Percentiles rank a stretch among this genome's conserved stretches.
Evolutionary conservation across 2,329 filamentous ascomycete genomes (phyloP).

Genomic region (Microdochium paspali): DNA sequence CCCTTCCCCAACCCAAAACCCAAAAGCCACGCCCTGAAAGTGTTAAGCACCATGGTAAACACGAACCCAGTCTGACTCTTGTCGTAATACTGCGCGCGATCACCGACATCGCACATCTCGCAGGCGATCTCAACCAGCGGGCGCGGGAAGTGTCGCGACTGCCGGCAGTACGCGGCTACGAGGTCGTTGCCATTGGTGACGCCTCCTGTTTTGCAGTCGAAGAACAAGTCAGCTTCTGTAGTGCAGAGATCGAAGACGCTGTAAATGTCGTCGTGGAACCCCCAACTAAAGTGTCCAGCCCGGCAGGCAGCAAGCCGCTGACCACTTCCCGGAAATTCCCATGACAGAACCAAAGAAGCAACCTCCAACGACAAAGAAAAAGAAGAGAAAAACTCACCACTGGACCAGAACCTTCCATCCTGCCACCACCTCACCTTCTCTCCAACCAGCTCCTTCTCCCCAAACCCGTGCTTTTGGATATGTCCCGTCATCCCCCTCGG

Average conservation of each 20-base stretch:
- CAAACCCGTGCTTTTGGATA: slow-evolving; percentile 26
- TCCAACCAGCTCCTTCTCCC: slow-evolving; percentile 29
- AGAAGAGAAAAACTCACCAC: slow-evolving; percentile 27
- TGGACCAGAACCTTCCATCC: slow-evolving; percentile 45
- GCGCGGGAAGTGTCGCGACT: slow-evolving; percentile 29
- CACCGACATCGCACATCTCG: slow-evolving; percentile 36
- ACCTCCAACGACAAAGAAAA: no score
- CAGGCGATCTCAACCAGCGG: slow-evolving; percentile 33
- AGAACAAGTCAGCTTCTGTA: background rate
- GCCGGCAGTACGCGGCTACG: slow-evolving; percentile 39
- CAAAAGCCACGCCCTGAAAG: slow-evolving; percentile 23
- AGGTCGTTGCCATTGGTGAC: slow-evolving; percentile 48
- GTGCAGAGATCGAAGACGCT: background rate
- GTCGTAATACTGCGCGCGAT: slow-evolving; percentile 33
- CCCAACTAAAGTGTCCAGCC: no score
- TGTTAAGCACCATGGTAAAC: slow-evolving; percentile 24
- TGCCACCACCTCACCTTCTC: slow-evolving; percentile 37
- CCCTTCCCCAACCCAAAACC: background rate
- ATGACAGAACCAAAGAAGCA: no score
- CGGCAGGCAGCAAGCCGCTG: no score
- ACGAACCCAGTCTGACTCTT: slow-evolving; percentile 23
- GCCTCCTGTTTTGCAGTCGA: slow-evolving; percentile 29
- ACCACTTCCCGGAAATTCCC: no score
- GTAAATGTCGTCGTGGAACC: no score
- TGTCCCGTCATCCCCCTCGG: slow-evolving; percentile 32